Base-by-base conservation (phyloP, 106 monocot genomes). In the Platanthera zijinensis region DNA sequence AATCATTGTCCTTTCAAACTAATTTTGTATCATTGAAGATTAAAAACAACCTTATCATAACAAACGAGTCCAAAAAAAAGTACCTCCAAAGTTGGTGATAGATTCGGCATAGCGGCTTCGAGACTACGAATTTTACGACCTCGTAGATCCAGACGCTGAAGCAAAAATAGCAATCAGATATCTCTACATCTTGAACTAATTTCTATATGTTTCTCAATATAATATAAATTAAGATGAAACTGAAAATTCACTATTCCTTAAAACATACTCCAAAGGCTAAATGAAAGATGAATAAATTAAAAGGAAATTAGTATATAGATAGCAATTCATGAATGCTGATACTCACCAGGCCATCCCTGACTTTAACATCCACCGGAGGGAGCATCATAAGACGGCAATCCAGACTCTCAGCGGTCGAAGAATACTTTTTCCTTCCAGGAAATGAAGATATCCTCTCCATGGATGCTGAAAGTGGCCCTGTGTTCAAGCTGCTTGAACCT, bases 71-170 rank as follows among this genome's bases (percentile, higher is more conserved):
- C 22, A 10, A 72, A 72, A 61, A 72, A 15, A 19, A 51, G 79
- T 79, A 91, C 94, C 87, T 99, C 97, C 74, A 99, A 81, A 74
- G 78, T 92, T 81, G 87, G 83, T 72, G 97, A 92, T 78, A 99
- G 85, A 13, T 87, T 92, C 84, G 94, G 77, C 46, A 82, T 82
- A 74, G 77, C 76, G 48, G 87, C 75, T 76, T 80, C 87, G 73
- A 99, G 83, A 73, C 81, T 94, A 59, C 84, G 87, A 80, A 99
- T 86, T 77, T 85, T 83, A 59, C 90, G 97, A 46, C 94, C 97
- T 84, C 97, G 86, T 78, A 87, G 80, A 86, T 99, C 97, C 66
- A 99, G 76, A 73, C 97, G 87, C 97, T 99, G 84, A 17, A 82
- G 57, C 8, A 78, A 46, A 76, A 48, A 19, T 49, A 21, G 71